phyloP scores from a whole-genome alignment of 805 yeast species.

The Myxozyma monticola region DNA sequence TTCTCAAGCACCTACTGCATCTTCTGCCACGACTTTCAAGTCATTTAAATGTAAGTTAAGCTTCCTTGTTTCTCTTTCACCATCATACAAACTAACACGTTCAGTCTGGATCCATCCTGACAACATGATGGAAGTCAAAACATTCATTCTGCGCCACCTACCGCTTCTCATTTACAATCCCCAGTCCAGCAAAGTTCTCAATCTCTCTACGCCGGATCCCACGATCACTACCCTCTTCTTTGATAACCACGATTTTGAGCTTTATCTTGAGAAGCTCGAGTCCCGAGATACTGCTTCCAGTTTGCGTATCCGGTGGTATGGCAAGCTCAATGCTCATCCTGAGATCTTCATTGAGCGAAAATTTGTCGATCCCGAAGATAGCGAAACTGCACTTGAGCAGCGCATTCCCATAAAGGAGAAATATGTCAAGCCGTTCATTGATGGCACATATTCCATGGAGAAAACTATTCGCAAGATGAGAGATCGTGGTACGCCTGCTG shows the following conservation, averaged over 20 bases:
- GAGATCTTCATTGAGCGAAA: constrained; percentile 82
- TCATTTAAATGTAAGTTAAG: constrained; percentile 35
- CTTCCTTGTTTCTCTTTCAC: not conserved
- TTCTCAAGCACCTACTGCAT: constrained; percentile 17
- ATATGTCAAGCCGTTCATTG: constrained; percentile 70
- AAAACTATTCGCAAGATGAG: constrained; percentile 61
- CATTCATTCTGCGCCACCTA: constrained; percentile 87
- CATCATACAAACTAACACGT: constrained; percentile 9
- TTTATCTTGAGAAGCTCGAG: constrained; percentile 79
- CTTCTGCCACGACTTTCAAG: constrained; percentile 36
- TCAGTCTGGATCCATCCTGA: constrained; percentile 98
- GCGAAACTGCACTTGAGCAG: constrained; percentile 45
- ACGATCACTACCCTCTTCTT: constrained; percentile 83
- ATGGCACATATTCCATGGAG: constrained; percentile 51
- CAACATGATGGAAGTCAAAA: constrained; percentile 93
- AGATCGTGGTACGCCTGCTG: constrained; percentile 54
- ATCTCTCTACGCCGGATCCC: constrained; percentile 56
- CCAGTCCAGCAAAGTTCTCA: constrained; percentile 45
- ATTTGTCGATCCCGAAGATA: constrained; percentile 47
- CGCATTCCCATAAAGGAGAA: constrained; percentile 76
- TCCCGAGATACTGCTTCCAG: constrained; percentile 53
- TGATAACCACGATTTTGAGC: constrained; percentile 77
- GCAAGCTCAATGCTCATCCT: constrained; percentile 72
- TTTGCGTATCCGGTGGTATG: constrained; percentile 87
- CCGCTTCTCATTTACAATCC: constrained; percentile 82